Evolutionary conservation across 78 protist genomes (phyloP).

Genomic region (Thecamonas trahens): DNA sequence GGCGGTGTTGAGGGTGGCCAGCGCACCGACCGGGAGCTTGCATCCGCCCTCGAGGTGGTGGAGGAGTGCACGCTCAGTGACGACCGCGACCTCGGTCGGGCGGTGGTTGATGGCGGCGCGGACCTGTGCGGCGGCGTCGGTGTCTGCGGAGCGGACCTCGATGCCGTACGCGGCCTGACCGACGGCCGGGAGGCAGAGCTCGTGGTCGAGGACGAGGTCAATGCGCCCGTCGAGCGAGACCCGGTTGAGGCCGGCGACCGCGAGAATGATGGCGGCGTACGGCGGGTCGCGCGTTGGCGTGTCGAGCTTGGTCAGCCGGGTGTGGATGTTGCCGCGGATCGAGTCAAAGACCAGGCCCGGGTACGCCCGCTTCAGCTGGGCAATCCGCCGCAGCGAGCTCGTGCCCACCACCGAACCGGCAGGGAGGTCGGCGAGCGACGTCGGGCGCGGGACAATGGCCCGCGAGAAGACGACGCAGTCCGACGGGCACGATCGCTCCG

Average conservation of each 20-base stretch:
- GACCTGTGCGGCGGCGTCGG: not conserved
- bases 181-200: slow-evolving; percentile 18
- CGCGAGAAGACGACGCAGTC: not conserved
- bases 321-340: slow-evolving; percentile 51
- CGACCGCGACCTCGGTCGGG: not conserved
- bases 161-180: slow-evolving; percentile 56
- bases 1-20: not conserved
- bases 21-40: slow-evolving; percentile 27
- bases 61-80: slow-evolving; percentile 14
- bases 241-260: slow-evolving; percentile 48
- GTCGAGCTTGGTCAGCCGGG: slow-evolving; percentile 53
- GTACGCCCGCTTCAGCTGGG: slow-evolving; percentile 20
- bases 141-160: slow-evolving; percentile 33
- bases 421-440: slow-evolving; percentile 30
- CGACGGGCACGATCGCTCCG: not conserved
- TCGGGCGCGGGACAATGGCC: slow-evolving; percentile 20
- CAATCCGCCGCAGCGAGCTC: slow-evolving; percentile 31
- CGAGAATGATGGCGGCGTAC: slow-evolving; percentile 40
- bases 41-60: slow-evolving; percentile 54
- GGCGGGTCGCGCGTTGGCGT: not conserved
- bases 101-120: not conserved
- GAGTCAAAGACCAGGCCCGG: not conserved
- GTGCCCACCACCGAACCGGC: slow-evolving; percentile 40
- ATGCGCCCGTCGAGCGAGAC: slow-evolving; percentile 22
- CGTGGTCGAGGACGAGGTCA: not conserved